Evolutionary conservation across 2,329 filamentous ascomycete genomes (phyloP).

Genomic region (Microthyrium microscopicum): DNA sequence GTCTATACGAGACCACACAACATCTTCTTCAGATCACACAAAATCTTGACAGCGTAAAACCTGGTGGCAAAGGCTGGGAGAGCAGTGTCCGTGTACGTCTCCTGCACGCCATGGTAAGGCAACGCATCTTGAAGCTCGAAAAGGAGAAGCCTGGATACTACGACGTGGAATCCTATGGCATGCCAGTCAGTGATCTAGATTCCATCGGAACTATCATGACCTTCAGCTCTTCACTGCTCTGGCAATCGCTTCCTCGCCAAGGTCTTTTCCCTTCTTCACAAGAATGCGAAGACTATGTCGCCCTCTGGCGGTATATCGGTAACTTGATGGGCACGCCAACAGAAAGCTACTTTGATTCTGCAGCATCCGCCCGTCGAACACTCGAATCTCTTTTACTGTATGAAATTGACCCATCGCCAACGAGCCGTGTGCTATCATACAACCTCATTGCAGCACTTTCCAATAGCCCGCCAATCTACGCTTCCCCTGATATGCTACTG

Average conservation of each 20-base stretch:
- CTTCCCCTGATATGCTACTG: constrained; percentile 48
- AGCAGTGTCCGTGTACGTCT: constrained; percentile 52
- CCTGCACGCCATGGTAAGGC: constrained; percentile 50
- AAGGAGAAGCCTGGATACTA: constrained; percentile 44
- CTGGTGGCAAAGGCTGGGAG: constrained; percentile 47
- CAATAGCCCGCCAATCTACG: constrained; percentile 46
- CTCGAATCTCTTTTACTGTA: constrained; percentile 52
- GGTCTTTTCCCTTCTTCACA: constrained; percentile 46
- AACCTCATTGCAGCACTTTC: constrained; percentile 60
- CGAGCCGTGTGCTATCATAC: constrained; percentile 48
- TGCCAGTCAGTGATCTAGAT: constrained; percentile 63
- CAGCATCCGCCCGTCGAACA: constrained; percentile 38
- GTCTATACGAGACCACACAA: constrained; percentile 58
- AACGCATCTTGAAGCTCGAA: constrained; percentile 45
- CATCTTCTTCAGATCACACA: constrained; percentile 56
- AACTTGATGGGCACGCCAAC: constrained; percentile 55
- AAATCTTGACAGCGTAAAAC: constrained; percentile 47
- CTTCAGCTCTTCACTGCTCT: constrained; percentile 53
- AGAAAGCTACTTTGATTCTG: constrained; percentile 37
- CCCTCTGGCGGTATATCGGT: constrained; percentile 60
- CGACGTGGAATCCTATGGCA: constrained; percentile 38
- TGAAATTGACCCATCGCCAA: constrained; percentile 49
- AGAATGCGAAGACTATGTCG: constrained; percentile 54
- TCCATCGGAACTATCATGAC: constrained; percentile 53
- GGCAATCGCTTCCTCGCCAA: constrained; percentile 53